Conservation (phyloP, 2,329 filamentous ascomycete genomes). For the Aspergillus ochraceus region DNA sequence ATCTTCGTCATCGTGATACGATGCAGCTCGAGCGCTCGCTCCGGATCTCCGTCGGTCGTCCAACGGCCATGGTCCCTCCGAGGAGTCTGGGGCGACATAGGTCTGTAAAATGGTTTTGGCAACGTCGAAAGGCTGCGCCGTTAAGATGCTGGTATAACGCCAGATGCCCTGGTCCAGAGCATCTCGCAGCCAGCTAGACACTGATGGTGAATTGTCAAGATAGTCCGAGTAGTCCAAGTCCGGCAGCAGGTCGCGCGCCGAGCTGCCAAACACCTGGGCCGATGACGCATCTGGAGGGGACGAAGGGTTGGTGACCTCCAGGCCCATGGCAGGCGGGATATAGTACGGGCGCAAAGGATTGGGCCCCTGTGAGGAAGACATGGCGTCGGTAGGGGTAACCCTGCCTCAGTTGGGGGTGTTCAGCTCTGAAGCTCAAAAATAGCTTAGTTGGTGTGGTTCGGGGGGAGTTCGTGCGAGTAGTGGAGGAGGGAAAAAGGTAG, state of each 20-base stretch:
- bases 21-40: slow-evolving; percentile 26
- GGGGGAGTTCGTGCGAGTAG: neutral
- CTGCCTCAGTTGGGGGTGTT: neutral
- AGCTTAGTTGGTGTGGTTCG: neutral
- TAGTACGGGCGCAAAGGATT: slow-evolving; percentile 64
- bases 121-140: slow-evolving; percentile 95
- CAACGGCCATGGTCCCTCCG: slow-evolving; percentile 30
- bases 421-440: neutral
- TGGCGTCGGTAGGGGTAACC: slow-evolving; percentile 9
- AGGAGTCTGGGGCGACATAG: slow-evolving; percentile 50
- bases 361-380: slow-evolving; percentile 51
- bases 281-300: slow-evolving; percentile 42
- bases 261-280: slow-evolving; percentile 54
- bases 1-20: slow-evolving; percentile 38
- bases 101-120: slow-evolving; percentile 91
- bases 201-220: slow-evolving; percentile 73
- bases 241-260: slow-evolving; percentile 80
- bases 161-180: slow-evolving; percentile 82
- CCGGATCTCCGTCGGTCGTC: slow-evolving; percentile 30
- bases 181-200: slow-evolving; percentile 71
- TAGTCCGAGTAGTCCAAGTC: slow-evolving; percentile 93
- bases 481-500: slow-evolving; percentile 4
- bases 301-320: slow-evolving; percentile 47
- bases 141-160: slow-evolving; percentile 86
- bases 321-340: slow-evolving; percentile 65